Evolutionary conservation across 768 basidiomycete genomes (phyloP).

Genomic region (Boletus vermiculosoides): DNA sequence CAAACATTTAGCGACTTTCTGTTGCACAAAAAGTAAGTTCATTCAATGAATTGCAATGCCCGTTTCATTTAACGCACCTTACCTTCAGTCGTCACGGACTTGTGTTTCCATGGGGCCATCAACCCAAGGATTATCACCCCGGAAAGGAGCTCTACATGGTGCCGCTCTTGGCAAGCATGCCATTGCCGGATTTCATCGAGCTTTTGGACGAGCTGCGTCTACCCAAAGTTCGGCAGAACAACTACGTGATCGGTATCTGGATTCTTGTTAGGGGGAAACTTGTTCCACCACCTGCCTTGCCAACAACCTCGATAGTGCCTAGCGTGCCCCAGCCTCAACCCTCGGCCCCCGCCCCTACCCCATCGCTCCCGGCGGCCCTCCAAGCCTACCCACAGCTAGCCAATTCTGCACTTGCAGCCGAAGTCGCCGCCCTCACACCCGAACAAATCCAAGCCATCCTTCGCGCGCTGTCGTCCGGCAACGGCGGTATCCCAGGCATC

Average conservation of each 20-base stretch:
- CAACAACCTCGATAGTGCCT: slow-evolving; percentile 9
- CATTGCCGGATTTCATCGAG: slow-evolving; percentile 83
- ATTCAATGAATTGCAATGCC: slow-evolving; percentile 6
- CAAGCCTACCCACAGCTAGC: slow-evolving; percentile 38
- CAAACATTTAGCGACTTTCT: slow-evolving; percentile 64
- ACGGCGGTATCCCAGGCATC: slow-evolving; percentile 33
- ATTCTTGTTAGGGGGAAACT: slow-evolving; percentile 82
- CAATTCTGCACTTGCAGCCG: slow-evolving; percentile 58
- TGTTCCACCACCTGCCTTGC: slow-evolving; percentile 39
- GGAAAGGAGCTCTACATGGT: slow-evolving; percentile 88
- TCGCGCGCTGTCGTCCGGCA: slow-evolving; percentile 49
- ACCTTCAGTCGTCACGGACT: slow-evolving; percentile 74
- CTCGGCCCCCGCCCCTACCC: slow-evolving; percentile 12
- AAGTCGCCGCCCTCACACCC: slow-evolving; percentile 71
- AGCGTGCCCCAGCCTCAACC: slow-evolving; percentile 16
- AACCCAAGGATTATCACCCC: slow-evolving; percentile 68
- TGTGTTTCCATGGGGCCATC: slow-evolving; percentile 81
- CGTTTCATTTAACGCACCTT: slow-evolving; percentile 9
- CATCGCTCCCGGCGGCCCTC: slow-evolving; percentile 24
- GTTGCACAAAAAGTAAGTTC: slow-evolving; percentile 65
- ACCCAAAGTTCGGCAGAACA: slow-evolving; percentile 57
- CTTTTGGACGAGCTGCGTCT: slow-evolving; percentile 73
- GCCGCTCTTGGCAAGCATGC: slow-evolving; percentile 62
- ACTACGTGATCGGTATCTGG: slow-evolving; percentile 81
- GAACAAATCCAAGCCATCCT: slow-evolving; percentile 74